Base-by-base conservation (phyloP, 2,329 filamentous ascomycete genomes). In the Neodidymelliopsis sp. region DNA sequence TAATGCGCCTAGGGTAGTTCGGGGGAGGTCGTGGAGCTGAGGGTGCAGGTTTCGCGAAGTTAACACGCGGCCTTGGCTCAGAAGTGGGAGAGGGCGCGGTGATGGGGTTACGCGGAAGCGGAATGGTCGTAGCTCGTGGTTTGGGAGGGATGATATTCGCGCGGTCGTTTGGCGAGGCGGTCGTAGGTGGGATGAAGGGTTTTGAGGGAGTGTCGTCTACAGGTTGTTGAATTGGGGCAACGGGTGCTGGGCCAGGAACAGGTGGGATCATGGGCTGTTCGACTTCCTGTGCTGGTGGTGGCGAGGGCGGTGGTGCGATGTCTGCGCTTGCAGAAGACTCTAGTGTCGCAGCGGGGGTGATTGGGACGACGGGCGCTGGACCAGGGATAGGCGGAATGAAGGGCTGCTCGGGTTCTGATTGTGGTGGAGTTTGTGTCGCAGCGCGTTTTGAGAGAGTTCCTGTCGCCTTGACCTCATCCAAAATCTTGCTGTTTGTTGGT, bases 401-500 rank as follows among this genome's bases (percentile, higher is more conserved):
- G 6, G 37, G 47, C 25, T 44, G 35, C 27, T 44, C 11, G 3
- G 49, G 35, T 35, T 47, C 22, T 11, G 36, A 33, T 18, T 28
- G 16, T 16, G 22, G 12, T 2, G 31, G 24, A 11, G 34, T 34
- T 15, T 38, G 15, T 9, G 31, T 15, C n/a, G 35, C 15, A 25
- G 41, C n/a, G 6, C 46, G 19, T 6, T 44, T 49, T 33, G 57
- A 60, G 24, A 70, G 43, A 1, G 61, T 57, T 9, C 62, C 62
- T n/a, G 51, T 61, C 11, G 59, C 54, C 24, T 52, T 59, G 8
- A 72, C 67, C 20, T 69, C 40, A 2, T 66, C 56, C 36, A 71
- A 22, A 43, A 71, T 70, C 57, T 63, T 68, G 60, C 66, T 71
- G 19, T 55, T 57, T 7, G 52, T 27, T 2, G 62, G 60, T 16